Percentiles rank a stretch among this genome's conserved stretches.
phyloP scores from a whole-genome alignment of 2,329 filamentous ascomycete species.

The Colletotrichum sp. region DNA sequence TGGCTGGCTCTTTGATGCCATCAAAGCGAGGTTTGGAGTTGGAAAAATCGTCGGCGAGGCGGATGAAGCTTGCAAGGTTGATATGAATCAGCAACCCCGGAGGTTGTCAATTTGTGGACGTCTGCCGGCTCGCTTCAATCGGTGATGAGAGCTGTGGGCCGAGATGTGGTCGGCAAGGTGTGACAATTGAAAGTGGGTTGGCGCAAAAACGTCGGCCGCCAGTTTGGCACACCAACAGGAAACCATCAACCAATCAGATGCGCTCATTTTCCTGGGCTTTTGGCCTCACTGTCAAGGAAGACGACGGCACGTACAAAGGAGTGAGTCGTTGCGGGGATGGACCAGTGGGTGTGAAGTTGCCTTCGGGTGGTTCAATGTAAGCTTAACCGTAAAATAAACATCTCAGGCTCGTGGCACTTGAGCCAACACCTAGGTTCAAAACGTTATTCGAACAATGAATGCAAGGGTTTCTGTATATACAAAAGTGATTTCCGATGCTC shows the following conservation, averaged over 20 bases:
- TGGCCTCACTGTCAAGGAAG: background rate
- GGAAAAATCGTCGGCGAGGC: too few species aligned
- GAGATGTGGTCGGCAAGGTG: background rate
- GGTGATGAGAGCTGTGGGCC: too few species aligned
- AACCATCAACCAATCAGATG: background rate
- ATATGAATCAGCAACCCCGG: too few species aligned
- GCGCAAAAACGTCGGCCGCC: background rate
- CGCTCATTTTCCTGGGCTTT: background rate
- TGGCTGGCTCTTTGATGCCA: too few species aligned
- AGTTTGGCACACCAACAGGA: background rate
- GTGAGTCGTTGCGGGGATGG: background rate
- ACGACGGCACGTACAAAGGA: background rate
- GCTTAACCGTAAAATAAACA: background rate
- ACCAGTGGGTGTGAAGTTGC: background rate
- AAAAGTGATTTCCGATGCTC: background rate
- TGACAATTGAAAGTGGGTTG: background rate
- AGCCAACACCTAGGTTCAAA: background rate
- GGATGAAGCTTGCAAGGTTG: too few species aligned
- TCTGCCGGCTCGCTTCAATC: too few species aligned
- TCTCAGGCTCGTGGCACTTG: background rate
- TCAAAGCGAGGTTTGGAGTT: too few species aligned
- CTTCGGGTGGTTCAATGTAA: background rate
- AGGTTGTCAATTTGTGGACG: accelerated
- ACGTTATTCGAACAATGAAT: background rate
- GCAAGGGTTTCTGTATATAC: background rate